These are phyloP conservation scores for Cystofilobasidium capitatum DNA, from an alignment of 768 basidiomycete species.

Conservation along the genomic window DNA sequence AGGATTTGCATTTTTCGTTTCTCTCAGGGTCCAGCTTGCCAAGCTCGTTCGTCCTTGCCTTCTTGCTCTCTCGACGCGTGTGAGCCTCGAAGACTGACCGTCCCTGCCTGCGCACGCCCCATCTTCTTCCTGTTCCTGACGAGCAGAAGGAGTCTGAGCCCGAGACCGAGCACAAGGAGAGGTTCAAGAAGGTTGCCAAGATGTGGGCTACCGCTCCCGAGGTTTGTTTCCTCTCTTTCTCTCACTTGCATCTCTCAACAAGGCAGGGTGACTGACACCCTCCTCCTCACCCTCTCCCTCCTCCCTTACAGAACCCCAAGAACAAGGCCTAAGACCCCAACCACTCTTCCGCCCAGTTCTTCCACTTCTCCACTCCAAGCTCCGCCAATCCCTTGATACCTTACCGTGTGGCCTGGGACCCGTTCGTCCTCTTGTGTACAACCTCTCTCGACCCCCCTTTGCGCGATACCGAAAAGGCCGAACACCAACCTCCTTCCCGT, in stretches of 20 bases:
- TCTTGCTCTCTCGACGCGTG: background rate
- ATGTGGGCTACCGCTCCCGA: background rate
- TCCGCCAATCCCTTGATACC: too few relatives aligned
- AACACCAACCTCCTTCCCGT: too few relatives aligned
- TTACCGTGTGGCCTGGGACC: too few relatives aligned
- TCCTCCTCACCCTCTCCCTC: background rate
- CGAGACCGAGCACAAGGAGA: background rate
- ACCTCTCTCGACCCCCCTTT: too few relatives aligned
- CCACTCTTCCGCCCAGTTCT: too few relatives aligned
- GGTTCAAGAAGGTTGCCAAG: conserved; percentile 4
- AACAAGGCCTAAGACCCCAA: background rate
- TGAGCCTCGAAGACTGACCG: background rate
- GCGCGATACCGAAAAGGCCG: too few relatives aligned
- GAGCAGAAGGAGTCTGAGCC: background rate
- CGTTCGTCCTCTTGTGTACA: too few relatives aligned
- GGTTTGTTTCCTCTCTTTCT: background rate
- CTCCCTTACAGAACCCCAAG: background rate
- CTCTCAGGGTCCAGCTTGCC: background rate
- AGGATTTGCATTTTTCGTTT: background rate
- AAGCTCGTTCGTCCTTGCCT: background rate
- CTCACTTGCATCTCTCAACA: background rate
- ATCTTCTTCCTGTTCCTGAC: too few relatives aligned
- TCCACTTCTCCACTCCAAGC: too few relatives aligned
- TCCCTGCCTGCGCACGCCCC: background rate
- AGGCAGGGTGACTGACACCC: background rate